phyloP scores from a whole-genome alignment of 768 basidiomycete genomes.

The Suillus alpinus region DNA sequence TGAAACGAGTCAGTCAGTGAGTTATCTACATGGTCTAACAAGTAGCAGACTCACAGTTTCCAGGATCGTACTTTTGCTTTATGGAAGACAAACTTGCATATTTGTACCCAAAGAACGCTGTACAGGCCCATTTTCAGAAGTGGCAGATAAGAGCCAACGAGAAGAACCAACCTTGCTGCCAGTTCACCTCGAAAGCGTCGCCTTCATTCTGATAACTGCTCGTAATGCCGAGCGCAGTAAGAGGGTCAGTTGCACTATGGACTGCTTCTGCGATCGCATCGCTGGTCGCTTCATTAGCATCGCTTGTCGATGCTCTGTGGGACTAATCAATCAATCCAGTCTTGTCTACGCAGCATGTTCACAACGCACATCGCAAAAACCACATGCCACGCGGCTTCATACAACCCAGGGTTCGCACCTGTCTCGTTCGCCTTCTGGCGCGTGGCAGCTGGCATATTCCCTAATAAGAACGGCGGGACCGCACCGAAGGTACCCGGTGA shows the following conservation, averaged over 20 bases:
- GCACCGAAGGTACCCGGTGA: background rate
- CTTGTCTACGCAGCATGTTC: background rate
- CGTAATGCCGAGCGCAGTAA: conserved; percentile 15
- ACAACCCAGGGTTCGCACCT: conserved; percentile 18
- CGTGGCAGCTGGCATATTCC: conserved; percentile 12
- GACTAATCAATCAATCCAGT: background rate
- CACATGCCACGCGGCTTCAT: conserved; percentile 16
- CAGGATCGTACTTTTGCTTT: conserved; percentile 21
- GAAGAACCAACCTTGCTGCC: conserved; percentile 13
- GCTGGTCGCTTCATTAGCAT: background rate
- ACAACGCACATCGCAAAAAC: conserved; percentile 7
- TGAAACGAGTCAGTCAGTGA: background rate
- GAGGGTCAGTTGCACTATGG: conserved; percentile 8
- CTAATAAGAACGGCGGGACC: conserved; percentile 7
- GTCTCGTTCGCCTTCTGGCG: conserved; percentile 12
- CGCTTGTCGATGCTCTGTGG: conserved; percentile 16
- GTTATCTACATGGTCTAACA: background rate
- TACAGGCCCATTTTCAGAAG: background rate
- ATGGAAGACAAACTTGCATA: conserved; percentile 14
- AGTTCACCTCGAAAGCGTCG: conserved; percentile 15
- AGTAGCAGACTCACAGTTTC: conserved; percentile 13
- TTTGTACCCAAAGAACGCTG: conserved; percentile 23
- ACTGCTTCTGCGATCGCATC: conserved; percentile 7
- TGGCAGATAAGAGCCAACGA: background rate
- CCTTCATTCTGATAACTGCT: conserved; percentile 25